Evolutionary conservation across 306 rosid species (phyloP).

Genomic region (Cucurbita ficifolia): DNA sequence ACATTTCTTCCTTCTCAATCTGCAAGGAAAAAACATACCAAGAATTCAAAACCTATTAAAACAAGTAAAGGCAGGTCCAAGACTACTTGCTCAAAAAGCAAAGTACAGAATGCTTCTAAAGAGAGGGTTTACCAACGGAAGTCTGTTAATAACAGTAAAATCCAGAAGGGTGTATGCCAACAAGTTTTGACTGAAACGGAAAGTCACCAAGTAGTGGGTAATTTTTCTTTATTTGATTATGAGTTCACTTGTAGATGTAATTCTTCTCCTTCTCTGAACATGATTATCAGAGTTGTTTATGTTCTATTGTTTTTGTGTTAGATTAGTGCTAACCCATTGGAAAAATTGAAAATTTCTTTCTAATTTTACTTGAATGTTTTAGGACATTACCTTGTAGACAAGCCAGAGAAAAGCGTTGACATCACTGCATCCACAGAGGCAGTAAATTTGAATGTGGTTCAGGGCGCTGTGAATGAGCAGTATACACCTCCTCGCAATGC

Average conservation of each 20-base stretch:
- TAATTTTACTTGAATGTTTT: conserved; percentile 15
- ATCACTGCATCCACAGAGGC: conserved; percentile 16
- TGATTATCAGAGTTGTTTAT: background rate
- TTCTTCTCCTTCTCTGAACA: conserved; percentile 7
- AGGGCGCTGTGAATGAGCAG: conserved; percentile 39
- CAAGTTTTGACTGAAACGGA: conserved; percentile 23
- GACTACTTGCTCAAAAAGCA: conserved; percentile 33
- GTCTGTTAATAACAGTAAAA: conserved; percentile 34
- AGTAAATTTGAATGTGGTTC: conserved; percentile 20
- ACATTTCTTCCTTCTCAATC: conserved; percentile 25
- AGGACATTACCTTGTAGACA: conserved; percentile 36
- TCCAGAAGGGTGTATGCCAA: conserved; percentile 23
- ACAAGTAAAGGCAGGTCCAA: conserved; percentile 32
- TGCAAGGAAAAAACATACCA: conserved; percentile 41
- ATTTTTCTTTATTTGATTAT: conserved; percentile 3
- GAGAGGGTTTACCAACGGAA: conserved; percentile 33
- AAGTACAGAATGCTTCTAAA: conserved; percentile 28
- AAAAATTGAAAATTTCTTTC: conserved; percentile 5
- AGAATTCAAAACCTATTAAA: conserved; percentile 24
- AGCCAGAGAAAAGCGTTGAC: conserved; percentile 19
- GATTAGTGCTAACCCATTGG: conserved; percentile 1
- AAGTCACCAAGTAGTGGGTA: conserved; percentile 45
- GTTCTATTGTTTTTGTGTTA: too few species aligned
- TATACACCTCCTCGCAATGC: conserved; percentile 47
- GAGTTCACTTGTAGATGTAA: background rate